Evolutionary conservation across 495 filamentous ascomycete genomes (phyloP).

Genomic region (Jackrogersella minutella): DNA sequence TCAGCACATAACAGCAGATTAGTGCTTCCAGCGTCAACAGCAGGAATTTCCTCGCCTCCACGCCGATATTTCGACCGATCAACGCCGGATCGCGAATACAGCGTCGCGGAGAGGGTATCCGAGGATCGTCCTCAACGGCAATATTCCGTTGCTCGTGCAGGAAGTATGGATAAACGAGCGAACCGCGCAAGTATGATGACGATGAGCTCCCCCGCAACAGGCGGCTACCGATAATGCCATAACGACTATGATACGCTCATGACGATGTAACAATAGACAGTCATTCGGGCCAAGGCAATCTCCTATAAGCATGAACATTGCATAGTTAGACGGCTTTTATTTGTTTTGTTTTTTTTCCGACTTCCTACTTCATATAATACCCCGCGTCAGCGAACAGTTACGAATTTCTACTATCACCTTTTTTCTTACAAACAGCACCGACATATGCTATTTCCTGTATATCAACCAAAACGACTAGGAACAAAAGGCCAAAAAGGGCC

Average conservation of each 20-base stretch:
- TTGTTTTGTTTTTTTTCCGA: slow-evolving; percentile 24
- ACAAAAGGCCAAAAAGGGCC: slow-evolving; percentile 8
- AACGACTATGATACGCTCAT: slow-evolving; percentile 42
- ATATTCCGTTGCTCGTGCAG: slow-evolving; percentile 50
- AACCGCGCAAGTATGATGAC: slow-evolving; percentile 50
- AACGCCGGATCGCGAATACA: slow-evolving; percentile 52
- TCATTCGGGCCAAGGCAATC: slow-evolving; percentile 29
- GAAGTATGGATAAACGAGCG: slow-evolving; percentile 51
- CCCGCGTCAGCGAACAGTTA: slow-evolving; percentile 28
- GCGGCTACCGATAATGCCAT: slow-evolving; percentile 35
- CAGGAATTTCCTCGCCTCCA: slow-evolving; percentile 34
- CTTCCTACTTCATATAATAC: slow-evolving; percentile 28
- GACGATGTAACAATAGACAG: slow-evolving; percentile 43
- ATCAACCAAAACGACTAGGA: slow-evolving; percentile 18
- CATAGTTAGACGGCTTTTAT: slow-evolving; percentile 32
- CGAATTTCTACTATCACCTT: slow-evolving; percentile 24
- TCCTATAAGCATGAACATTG: slow-evolving; percentile 24
- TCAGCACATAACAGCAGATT: slow-evolving; percentile 51
- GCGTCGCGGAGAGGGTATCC: slow-evolving; percentile 46
- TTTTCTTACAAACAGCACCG: slow-evolving; percentile 9
- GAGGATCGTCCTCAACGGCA: slow-evolving; percentile 55
- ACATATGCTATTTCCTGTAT: slow-evolving; percentile 23
- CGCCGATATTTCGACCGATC: slow-evolving; percentile 60
- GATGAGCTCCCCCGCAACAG: slow-evolving; percentile 35
- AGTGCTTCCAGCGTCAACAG: slow-evolving; percentile 38